Evolutionary conservation across 176 grass and related monocot species (phyloP), one percentile per base, ranked within the genome.

Genomic region (Oryza australiensis): DNA sequence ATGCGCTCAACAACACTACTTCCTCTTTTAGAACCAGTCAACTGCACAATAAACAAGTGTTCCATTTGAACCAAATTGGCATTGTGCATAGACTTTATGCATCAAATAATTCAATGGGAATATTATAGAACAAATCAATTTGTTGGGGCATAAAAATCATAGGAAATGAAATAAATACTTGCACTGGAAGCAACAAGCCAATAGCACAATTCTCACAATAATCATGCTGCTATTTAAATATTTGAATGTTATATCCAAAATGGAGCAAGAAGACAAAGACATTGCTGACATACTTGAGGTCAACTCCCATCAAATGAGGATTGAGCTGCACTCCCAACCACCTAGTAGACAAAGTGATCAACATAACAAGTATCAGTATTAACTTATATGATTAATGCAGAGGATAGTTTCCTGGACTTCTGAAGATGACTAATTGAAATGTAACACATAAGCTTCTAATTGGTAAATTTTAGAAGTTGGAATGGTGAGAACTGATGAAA

Each of bases 311-410:
- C 30, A 95, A 98, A 79, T 95, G 87, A 75, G 96, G 96, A 95
- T 98, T 98, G 74, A 98, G 93, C 83, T 98, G 96, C 74, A 98
- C 90, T 28, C 96, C 96, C 73, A 95, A 90, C 93, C 96, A 98
- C 96, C 96, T 98, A 76, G 83, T 68, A 65, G 37, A 66, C 53
- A 95, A 79, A 91, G 74, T 78, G 43, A 75, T 35, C 4, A 59
- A 66, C 22, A 69, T 11, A 78, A 41, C 48, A 77, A 42, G 30
- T 64, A 40, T 77, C 6, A 65, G 20, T 68, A 72, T 37, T 66
- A 42, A 76, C 85, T 5, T 45, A 70, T 26, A 80, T n/a, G 1
- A 78, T 5, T 49, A 49, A 84, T 72, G 68, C 4, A 23, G 12
- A 11, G 8, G 11, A 24, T 70, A 62, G 3, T 68, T 83, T 67